Percentiles rank a stretch among this genome's conserved stretches.
Conservation (phyloP, 331 rosid species). For the Phaseolus coccineus region DNA sequence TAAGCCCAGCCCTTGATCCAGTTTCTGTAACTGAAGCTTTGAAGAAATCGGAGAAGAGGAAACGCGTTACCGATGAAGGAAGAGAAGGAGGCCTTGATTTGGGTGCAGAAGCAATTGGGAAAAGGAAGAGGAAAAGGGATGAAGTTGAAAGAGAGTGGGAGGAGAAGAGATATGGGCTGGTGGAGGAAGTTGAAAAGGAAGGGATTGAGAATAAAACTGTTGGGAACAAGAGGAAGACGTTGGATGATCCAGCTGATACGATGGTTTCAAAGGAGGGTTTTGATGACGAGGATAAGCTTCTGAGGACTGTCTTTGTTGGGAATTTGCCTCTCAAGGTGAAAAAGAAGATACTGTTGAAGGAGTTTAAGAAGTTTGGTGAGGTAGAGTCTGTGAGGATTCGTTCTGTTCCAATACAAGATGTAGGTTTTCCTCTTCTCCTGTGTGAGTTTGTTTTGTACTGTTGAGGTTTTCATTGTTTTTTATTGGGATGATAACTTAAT, state of each 20-base stretch:
- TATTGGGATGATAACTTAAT: not conserved
- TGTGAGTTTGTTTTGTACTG: constrained; percentile 2
- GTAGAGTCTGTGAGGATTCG: constrained; percentile 95
- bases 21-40: constrained; percentile 45
- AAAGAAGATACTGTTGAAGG: constrained; percentile 77
- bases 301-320: constrained; percentile 93
- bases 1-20: constrained; percentile 21
- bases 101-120: constrained; percentile 10
- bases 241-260: constrained; percentile 75
- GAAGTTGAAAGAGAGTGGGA: constrained; percentile 90
- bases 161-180: constrained; percentile 68
- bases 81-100: constrained; percentile 21
- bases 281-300: constrained; percentile 83
- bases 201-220: constrained; percentile 48
- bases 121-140: constrained; percentile 78
- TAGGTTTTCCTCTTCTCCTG: constrained; percentile 54
- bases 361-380: constrained; percentile 85
- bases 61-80: constrained; percentile 14
- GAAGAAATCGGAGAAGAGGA: constrained; percentile 52
- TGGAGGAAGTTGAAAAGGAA: constrained; percentile 43
- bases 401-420: constrained; percentile 83
- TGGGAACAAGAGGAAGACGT: constrained; percentile 82
- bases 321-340: constrained; percentile 82
- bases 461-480: not conserved
- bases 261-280: constrained; percentile 82